Conservation (phyloP, 768 basidiomycete genomes). For the Termitomyces sp. region DNA sequence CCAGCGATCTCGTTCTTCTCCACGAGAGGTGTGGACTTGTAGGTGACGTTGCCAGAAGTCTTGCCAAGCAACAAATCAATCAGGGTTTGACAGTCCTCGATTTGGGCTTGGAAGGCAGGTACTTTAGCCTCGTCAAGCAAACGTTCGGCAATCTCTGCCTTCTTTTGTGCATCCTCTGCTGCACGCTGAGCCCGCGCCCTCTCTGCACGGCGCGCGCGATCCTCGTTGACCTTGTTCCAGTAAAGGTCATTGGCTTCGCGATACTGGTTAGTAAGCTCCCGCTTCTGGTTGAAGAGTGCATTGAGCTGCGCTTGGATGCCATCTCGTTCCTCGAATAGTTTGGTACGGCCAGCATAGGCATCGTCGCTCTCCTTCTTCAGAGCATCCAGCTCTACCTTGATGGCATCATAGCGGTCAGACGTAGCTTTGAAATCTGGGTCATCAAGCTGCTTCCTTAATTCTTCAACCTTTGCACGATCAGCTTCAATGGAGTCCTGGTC, state of each 20-base stretch:
- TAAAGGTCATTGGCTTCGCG: slow-evolving; percentile 81
- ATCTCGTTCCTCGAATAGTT: slow-evolving; percentile 86
- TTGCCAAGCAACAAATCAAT: slow-evolving; percentile 81
- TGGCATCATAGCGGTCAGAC: slow-evolving; percentile 73
- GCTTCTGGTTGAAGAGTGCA: slow-evolving; percentile 67
- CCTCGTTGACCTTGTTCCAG: slow-evolving; percentile 83
- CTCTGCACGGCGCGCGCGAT: slow-evolving; percentile 80
- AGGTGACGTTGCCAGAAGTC: slow-evolving; percentile 35
- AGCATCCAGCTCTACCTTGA: slow-evolving; percentile 81
- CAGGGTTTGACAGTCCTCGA: slow-evolving; percentile 94
- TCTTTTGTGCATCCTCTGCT: slow-evolving; percentile 74
- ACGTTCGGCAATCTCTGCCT: slow-evolving; percentile 70
- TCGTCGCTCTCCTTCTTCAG: slow-evolving; percentile 86
- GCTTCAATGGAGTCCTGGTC: slow-evolving; percentile 79
- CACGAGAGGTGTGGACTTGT: slow-evolving; percentile 34
- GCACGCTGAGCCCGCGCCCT: slow-evolving; percentile 67
- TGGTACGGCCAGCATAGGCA: slow-evolving; percentile 70
- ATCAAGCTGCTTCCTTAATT: slow-evolving; percentile 77
- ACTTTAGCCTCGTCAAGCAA: slow-evolving; percentile 85
- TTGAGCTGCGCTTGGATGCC: slow-evolving; percentile 63
- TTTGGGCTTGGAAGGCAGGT: slow-evolving; percentile 88
- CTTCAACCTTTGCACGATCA: slow-evolving; percentile 70
- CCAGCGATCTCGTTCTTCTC: slow-evolving; percentile 45
- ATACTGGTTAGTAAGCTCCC: slow-evolving; percentile 63
- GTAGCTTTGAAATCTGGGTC: slow-evolving; percentile 85